Evolutionary conservation across 257 asterid species (phyloP).

Genomic region (Scutellaria minor): DNA sequence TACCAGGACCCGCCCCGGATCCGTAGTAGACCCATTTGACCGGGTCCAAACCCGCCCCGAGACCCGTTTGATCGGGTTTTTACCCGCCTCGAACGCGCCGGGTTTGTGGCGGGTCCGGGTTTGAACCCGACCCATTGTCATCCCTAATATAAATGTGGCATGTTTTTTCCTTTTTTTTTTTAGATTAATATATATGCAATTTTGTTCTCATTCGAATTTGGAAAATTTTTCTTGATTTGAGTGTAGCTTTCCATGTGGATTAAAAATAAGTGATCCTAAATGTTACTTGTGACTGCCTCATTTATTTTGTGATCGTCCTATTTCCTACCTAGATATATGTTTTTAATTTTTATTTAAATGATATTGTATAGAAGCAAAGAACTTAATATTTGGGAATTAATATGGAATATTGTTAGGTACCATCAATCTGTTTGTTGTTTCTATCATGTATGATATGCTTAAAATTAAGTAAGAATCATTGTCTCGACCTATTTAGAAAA

Average conservation of each 20-base stretch:
- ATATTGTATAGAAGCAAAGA: background rate
- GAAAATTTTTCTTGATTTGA: constrained; percentile 16
- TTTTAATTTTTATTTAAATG: background rate
- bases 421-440: constrained; percentile 31
- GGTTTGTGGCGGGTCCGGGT: too few relatives aligned
- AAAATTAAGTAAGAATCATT: background rate
- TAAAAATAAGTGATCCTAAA: background rate
- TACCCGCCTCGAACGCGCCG: too few relatives aligned
- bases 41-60: too few relatives aligned
- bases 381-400: constrained; percentile 17
- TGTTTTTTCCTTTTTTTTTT: background rate
- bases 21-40: too few relatives aligned
- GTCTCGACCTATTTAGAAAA: background rate
- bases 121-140: too few relatives aligned
- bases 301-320: constrained; percentile 4
- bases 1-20: too few relatives aligned
- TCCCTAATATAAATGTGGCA: too few relatives aligned
- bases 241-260: constrained; percentile 27
- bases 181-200: background rate
- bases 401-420: constrained; percentile 28
- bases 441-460: background rate
- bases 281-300: background rate
- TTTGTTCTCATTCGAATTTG: background rate
- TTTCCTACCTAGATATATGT: background rate
- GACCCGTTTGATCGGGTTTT: too few relatives aligned